Evolutionary conservation across 2,329 filamentous ascomycete species (phyloP), one percentile per base, ranked within the genome.

Genomic region (Fusarium praegraminearum): DNA sequence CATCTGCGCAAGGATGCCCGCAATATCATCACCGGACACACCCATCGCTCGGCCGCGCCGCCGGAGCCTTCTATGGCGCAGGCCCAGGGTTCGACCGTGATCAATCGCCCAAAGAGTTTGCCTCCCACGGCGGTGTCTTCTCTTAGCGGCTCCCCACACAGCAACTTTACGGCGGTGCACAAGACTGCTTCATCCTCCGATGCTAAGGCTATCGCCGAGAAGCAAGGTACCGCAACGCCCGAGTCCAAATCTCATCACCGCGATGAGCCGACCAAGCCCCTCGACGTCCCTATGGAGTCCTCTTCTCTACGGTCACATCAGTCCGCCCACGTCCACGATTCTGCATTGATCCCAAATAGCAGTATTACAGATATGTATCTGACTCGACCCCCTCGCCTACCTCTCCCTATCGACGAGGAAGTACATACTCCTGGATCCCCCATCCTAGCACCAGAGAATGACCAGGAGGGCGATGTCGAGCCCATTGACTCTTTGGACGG

Each of bases 321-420:
- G 69, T 76, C 77, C 36, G 72, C 76, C 69, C 78, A 78, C 56
- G 51, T 22, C 33, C 52, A 80, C 67, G 83, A 86, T 46, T 73
- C 80, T 32, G 79, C 82, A 41, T 80, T 85, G 66, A 77, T 85
- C 51, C 80, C 84, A 58, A 85, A 85, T 67, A 86, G 80, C 78
- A 90, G 88, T 74, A 79, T 90, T 70, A 89, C 88, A 69, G 87
- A 89, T 71, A 86, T 90, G 82, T 90, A 90, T 75, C 81, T 87
- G 75, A 83, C 86, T 62, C 87, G 91, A n/a, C 95, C 95, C 46
- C 95, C 95, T 52, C 91, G 95, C 65, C 84, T 98, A 75, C 95
- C 95, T 62, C 87, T 98, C 62, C 94, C 95, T 57, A 98, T 98
- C 74, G 94, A 97, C 75, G 93, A 98, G 83, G 94, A 97, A 78